Conservation (phyloP, 2,329 filamentous ascomycete genomes). For the Cladophialophora chaetospira region DNA sequence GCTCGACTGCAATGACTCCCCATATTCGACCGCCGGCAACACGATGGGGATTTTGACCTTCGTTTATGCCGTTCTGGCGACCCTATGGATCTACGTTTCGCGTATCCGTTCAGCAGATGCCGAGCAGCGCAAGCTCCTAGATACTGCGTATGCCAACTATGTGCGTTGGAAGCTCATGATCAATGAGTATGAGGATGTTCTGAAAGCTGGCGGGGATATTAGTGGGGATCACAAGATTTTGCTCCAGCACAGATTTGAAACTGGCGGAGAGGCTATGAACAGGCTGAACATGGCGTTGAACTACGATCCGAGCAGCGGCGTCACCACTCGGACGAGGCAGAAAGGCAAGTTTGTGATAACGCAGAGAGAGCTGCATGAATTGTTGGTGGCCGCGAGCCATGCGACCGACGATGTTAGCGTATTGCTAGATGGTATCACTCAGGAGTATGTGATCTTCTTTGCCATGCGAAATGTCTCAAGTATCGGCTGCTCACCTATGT, state of each 20-base stretch:
- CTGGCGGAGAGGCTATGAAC: conserved; percentile 8
- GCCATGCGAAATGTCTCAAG: neutral
- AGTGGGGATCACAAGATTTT: conserved; percentile 6
- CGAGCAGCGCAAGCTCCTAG: conserved; percentile 14
- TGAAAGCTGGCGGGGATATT: conserved; percentile 8
- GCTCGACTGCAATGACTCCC: conserved; percentile 7
- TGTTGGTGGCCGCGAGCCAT: conserved; percentile 4
- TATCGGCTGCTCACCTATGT: neutral
- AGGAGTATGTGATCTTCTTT: conserved; percentile 8
- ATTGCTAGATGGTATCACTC: conserved; percentile 14
- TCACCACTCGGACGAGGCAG: neutral
- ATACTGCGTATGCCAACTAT: conserved; percentile 14
- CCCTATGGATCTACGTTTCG: conserved; percentile 9
- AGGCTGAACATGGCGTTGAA: conserved; percentile 5
- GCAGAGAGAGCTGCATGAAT: conserved; percentile 12
- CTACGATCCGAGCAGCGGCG: conserved; percentile 5
- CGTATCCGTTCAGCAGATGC: conserved; percentile 12
- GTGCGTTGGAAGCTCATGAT: conserved; percentile 18
- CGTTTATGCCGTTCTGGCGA: conserved; percentile 11
- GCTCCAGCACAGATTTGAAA: conserved; percentile 4
- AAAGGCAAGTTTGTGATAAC: conserved; percentile 10
- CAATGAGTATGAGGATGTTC: conserved; percentile 13
- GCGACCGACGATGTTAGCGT: conserved; percentile 10
- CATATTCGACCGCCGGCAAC: conserved; percentile 13
- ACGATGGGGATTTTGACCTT: conserved; percentile 15